Percentiles rank a stretch among this genome's conserved stretches.
Conservation (phyloP, 2,329 filamentous ascomycete species). For the Zopfia rhizophila region DNA sequence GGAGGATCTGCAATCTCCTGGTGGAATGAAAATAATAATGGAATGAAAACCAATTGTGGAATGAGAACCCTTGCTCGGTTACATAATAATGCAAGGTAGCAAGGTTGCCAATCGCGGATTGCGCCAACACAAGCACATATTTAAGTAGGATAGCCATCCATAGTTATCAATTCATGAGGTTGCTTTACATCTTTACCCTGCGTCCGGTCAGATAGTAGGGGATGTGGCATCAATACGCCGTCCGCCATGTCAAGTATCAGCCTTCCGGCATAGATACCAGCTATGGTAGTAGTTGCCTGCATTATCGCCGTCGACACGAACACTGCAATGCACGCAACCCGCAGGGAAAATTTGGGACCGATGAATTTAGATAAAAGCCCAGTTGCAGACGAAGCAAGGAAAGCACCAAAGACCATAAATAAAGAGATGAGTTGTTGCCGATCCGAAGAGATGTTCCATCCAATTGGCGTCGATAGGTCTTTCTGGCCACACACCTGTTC, state of each 20-base stretch:
- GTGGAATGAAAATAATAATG: too few relatives aligned
- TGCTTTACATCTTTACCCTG: too few relatives aligned
- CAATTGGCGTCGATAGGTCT: conserved; percentile 42
- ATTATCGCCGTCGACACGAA: conserved; percentile 65
- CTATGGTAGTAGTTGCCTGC: conserved; percentile 66
- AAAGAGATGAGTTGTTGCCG: conserved; percentile 58
- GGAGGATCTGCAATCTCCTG: too few relatives aligned
- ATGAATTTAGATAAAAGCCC: conserved; percentile 54
- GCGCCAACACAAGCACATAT: too few relatives aligned
- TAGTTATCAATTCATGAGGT: too few relatives aligned
- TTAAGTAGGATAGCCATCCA: too few relatives aligned
- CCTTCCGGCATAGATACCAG: conserved; percentile 65
- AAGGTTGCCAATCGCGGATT: too few relatives aligned
- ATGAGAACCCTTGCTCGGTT: too few relatives aligned
- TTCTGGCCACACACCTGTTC: conserved; percentile 42
- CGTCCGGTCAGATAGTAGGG: too few relatives aligned
- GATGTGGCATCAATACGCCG: conserved; percentile 63
- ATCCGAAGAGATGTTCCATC: conserved; percentile 56
- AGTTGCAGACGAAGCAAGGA: conserved; percentile 53
- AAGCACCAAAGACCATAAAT: conserved; percentile 59
- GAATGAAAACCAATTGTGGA: too few relatives aligned
- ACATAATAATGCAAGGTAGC: too few relatives aligned
- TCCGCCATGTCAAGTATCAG: conserved; percentile 67
- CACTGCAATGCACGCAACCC: conserved; percentile 61
- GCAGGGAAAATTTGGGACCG: conserved; percentile 59